Evolutionary conservation across 768 basidiomycete species (phyloP).

Genomic region (Neoboletus brunneissimus): DNA sequence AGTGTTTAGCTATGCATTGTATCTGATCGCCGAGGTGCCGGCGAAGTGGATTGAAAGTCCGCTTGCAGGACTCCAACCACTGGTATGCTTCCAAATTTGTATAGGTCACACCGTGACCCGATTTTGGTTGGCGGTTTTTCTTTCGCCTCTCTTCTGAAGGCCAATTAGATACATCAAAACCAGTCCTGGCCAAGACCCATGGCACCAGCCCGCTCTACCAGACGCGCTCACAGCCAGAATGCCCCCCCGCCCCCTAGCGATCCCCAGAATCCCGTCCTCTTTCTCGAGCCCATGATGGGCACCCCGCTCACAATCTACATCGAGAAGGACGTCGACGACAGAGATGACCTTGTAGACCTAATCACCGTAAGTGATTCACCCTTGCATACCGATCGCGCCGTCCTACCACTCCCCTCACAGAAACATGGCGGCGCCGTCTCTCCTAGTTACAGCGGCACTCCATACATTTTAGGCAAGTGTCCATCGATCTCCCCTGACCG

Average conservation of each 20-base stretch:
- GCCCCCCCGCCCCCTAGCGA: slow-evolving; percentile 29
- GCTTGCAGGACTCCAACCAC: slow-evolving; percentile 30
- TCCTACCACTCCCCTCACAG: slow-evolving; percentile 36
- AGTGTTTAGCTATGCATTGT: too few relatives aligned
- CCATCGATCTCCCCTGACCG: background rate
- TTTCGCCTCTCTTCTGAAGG: slow-evolving; percentile 15
- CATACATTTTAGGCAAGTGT: slow-evolving; percentile 72
- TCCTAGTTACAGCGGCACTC: slow-evolving; percentile 72
- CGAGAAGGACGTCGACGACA: slow-evolving; percentile 76
- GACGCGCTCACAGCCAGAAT: slow-evolving; percentile 43
- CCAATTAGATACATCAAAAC: slow-evolving; percentile 14
- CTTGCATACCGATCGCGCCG: background rate
- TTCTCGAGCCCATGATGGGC: slow-evolving; percentile 82
- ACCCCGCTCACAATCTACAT: slow-evolving; percentile 71
- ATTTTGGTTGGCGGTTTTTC: slow-evolving; percentile 15
- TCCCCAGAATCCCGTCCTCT: slow-evolving; percentile 47
- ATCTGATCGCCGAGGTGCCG: slow-evolving; percentile 11
- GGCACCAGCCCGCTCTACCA: slow-evolving; percentile 70
- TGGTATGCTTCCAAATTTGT: slow-evolving; percentile 1
- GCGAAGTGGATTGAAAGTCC: slow-evolving; percentile 15
- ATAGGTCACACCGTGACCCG: slow-evolving; percentile 18
- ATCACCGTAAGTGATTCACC: slow-evolving; percentile 53
- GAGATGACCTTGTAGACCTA: slow-evolving; percentile 58
- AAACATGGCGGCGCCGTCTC: slow-evolving; percentile 75
- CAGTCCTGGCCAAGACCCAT: slow-evolving; percentile 59